Evolutionary conservation across 768 basidiomycete genomes (phyloP).

Genomic region (Lyophyllum semitale): DNA sequence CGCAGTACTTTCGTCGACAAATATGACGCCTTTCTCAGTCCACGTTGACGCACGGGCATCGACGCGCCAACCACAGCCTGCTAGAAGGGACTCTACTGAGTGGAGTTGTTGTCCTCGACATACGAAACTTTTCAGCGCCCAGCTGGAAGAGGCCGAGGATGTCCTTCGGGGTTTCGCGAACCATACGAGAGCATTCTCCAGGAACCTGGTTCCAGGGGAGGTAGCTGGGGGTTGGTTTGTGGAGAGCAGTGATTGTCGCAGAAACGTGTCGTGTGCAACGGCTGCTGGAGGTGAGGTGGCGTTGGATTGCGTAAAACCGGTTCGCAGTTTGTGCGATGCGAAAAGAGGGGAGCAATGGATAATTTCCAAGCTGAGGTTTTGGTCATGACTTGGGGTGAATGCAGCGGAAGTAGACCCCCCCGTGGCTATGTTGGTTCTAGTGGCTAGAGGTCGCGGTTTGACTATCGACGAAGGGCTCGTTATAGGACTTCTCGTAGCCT

Average conservation of each 20-base stretch:
- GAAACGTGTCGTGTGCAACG: not conserved
- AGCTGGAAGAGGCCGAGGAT: slow-evolving; percentile 22
- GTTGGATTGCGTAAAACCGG: too few relatives aligned
- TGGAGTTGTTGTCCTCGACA: slow-evolving; percentile 36
- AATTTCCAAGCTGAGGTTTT: not conserved
- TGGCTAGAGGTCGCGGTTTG: slow-evolving; percentile 1
- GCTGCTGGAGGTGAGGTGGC: not conserved
- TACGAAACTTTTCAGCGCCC: slow-evolving; percentile 32
- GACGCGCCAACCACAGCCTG: slow-evolving; percentile 45
- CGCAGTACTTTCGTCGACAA: slow-evolving; percentile 33
- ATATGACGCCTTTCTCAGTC: slow-evolving; percentile 34
- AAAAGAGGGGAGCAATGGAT: not conserved
- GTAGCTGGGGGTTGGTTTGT: not conserved
- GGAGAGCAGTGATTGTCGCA: not conserved
- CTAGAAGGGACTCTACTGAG: slow-evolving; percentile 46
- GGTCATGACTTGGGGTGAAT: not conserved
- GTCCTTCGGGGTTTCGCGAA: slow-evolving; percentile 25
- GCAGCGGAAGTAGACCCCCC: not conserved
- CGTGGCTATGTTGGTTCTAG: not conserved
- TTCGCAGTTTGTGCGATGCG: slow-evolving; percentile 1
- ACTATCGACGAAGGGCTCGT: not conserved
- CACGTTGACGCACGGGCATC: slow-evolving; percentile 6
- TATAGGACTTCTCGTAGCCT: not conserved
- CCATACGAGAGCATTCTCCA: slow-evolving; percentile 29
- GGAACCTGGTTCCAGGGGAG: not conserved